Percentiles rank a stretch among this genome's conserved stretches.
Conservation (phyloP, 352 stramenopile genomes). For the Achlya hypogyna region DNA sequence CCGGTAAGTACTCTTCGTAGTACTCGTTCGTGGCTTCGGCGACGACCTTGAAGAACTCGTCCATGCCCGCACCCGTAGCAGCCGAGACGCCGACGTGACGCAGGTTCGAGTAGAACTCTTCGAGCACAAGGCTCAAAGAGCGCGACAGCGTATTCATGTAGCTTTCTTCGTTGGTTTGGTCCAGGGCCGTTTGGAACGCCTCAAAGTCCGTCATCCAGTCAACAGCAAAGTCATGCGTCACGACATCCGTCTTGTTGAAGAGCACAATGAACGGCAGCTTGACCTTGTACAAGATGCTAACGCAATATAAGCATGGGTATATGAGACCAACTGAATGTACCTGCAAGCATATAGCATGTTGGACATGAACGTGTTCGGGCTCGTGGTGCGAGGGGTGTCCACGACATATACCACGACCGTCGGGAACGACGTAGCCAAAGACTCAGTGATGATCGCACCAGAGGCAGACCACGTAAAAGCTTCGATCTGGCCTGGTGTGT, state of each 20-base stretch:
- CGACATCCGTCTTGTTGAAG: slow-evolving; percentile 98
- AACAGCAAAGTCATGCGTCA: slow-evolving; percentile 89
- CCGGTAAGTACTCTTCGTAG: slow-evolving; percentile 80
- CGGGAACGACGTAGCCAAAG: slow-evolving; percentile 93
- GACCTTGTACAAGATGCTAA: slow-evolving; percentile 95
- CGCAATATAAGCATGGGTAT: background rate
- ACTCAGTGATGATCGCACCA: slow-evolving; percentile 96
- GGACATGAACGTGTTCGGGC: slow-evolving; percentile 98
- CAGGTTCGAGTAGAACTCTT: slow-evolving; percentile 93
- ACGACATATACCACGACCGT: slow-evolving; percentile 97
- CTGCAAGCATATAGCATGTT: slow-evolving; percentile 99
- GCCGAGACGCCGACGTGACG: slow-evolving; percentile 90
- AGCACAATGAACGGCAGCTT: slow-evolving; percentile 94
- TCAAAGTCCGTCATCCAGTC: slow-evolving; percentile 99
- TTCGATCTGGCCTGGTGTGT: slow-evolving; percentile 99
- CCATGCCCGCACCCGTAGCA: slow-evolving; percentile 92
- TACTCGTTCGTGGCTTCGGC: slow-evolving; percentile 79
- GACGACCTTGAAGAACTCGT: slow-evolving; percentile 89
- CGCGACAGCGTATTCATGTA: slow-evolving; percentile 90
- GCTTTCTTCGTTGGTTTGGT: slow-evolving; percentile 81
- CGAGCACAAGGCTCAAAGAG: slow-evolving; percentile 82
- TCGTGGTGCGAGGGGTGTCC: slow-evolving; percentile 94
- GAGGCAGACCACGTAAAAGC: slow-evolving; percentile 99
- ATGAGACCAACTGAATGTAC: slow-evolving; percentile 11
- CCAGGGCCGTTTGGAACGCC: slow-evolving; percentile 93